phyloP scores from a whole-genome alignment of 495 filamentous ascomycete species.

The Venustampulla echinocandica region DNA sequence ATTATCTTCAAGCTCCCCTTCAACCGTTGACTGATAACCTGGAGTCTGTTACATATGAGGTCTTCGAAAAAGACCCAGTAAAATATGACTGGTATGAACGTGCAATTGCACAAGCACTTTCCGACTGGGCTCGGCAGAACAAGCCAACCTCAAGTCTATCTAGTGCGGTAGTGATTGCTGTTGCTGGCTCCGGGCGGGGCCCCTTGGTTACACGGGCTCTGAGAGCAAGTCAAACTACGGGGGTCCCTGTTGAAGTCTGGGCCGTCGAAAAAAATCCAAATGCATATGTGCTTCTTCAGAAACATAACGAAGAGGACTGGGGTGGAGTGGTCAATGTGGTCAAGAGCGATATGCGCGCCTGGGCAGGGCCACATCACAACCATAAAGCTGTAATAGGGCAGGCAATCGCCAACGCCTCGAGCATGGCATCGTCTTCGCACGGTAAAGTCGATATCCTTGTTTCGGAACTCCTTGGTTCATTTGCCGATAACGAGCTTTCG shows the following conservation, averaged over 20 bases:
- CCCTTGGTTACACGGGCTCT: slow-evolving; percentile 82
- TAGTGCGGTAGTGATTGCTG: slow-evolving; percentile 75
- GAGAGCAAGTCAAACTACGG: slow-evolving; percentile 64
- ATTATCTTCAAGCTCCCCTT: slow-evolving; percentile 88
- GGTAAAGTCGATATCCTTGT: slow-evolving; percentile 84
- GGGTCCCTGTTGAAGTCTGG: slow-evolving; percentile 74
- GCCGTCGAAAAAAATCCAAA: slow-evolving; percentile 98
- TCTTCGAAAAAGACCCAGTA: slow-evolving; percentile 96
- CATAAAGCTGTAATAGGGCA: slow-evolving; percentile 11
- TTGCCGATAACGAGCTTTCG: slow-evolving; percentile 83
- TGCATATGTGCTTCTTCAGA: slow-evolving; percentile 82
- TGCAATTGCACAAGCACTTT: slow-evolving; percentile 71
- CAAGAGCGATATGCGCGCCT: slow-evolving; percentile 94
- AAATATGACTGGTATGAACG: slow-evolving; percentile 95
- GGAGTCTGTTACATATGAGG: slow-evolving; percentile 94
- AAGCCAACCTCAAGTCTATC: slow-evolving; percentile 63
- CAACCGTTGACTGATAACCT: slow-evolving; percentile 95
- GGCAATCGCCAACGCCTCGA: slow-evolving; percentile 7
- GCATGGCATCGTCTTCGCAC: slow-evolving; percentile 21
- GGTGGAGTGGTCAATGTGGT: slow-evolving; percentile 66
- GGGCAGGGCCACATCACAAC: slow-evolving; percentile 62
- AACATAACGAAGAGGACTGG: slow-evolving; percentile 77
- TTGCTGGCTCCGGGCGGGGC: slow-evolving; percentile 86
- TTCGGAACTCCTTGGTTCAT: slow-evolving; percentile 88
- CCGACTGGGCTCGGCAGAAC: slow-evolving; percentile 63